Evolutionary conservation across 2,329 filamentous ascomycete genomes (phyloP), one percentile per base, ranked within the genome.

Genomic region (Exophiala dermatitidis): DNA sequence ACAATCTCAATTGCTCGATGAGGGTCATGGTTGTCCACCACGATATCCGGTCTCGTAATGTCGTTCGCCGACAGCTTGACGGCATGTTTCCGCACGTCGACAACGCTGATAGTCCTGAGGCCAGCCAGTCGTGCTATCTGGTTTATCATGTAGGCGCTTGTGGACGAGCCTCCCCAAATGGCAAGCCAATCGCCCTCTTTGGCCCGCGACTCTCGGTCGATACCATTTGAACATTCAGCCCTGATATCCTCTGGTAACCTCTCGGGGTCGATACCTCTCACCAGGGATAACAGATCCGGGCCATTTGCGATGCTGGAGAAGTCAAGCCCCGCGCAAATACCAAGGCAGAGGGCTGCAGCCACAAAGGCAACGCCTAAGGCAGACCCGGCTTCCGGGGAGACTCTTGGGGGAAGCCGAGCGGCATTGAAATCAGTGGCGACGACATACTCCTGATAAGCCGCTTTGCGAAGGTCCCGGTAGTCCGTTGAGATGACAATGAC

Each of bases 111-210:
- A 1, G 87, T 83, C 30, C 74, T 78, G 0, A 90, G 68, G 0
- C 85, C 84, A 0, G 77, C 79, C 0, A 86, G 71, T 38, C 82
- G 81, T 0, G 85, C 85, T 1, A 90, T 74, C 62, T 90, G 86
- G 2, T 84, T 75, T 0, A 79, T 74, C 4, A 86, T 72, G 58
- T 82, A 78, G 0, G 84, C 86, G 1, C 83, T 86, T 0, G 83
- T 87, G 0, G 84, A 85, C 1, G 84, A 88, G 74, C 81, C 86
- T 52, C 86, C 86, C 85, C 86, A 90, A 44, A 90, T 80, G 1
- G 80, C 81, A 37, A 90, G 69, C 79, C 84, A 89, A 55, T 90
- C 85, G 0, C 83, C 84, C 0, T 68, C 61, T 40, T 72, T 71
- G 1, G 82, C 77, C 5, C 82, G 71, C 57, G 86, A 82, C 0